Base-by-base conservation (phyloP, 148 eudicot genomes). In the Talinum fruticosum region DNA sequence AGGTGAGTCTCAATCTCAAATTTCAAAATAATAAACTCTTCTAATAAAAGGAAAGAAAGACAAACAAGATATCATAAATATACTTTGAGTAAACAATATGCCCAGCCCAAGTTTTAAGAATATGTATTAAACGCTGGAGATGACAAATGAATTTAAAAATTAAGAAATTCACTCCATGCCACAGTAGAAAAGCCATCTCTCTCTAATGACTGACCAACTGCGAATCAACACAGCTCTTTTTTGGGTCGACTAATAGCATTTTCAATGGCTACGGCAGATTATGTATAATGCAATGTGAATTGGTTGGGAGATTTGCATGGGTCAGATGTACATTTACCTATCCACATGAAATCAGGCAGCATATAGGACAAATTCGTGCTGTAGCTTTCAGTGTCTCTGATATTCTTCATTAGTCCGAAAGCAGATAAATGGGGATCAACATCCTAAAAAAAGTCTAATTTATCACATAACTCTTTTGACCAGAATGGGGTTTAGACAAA, bases 381-480 rank as follows among this genome's bases (percentile, higher is more conserved):
- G 72, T 92, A 92, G 76, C 97, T 92, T 78, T 90, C 90, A 44
- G 94, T 94, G 79, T 92, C 97, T 89, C 97, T 83, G 84, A 93
- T 92, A 81, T 92, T 92, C 81, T 92, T 92, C 90, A 90, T 92
- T 23, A 92, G 87, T 71, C 97, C 97, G 82, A 92, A 92, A 79
- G 90, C 86, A 35, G 97, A 92, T 78, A 92, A 81, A 37, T 91
- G 87, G 0, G 97, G 97, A 67, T 92, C 94, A 81, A 93, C 93
- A 8, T 92, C 94, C 97, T 92, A 72, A 64, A 53, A 13, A 36
- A 30, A 71, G 15, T 29, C 75, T 47, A 70, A 34, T 44, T 45
- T 74, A 72, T 77, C 28, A n/a, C n/a, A 47, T 10, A 38, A 62
- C 30, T 8, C 32, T 26, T 28, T 28, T 13, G 66, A 62, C 3